These are phyloP conservation scores for Cryptosporidium muris DNA, from an alignment of 169 alveolate genomes.

Conservation along the genomic window DNA sequence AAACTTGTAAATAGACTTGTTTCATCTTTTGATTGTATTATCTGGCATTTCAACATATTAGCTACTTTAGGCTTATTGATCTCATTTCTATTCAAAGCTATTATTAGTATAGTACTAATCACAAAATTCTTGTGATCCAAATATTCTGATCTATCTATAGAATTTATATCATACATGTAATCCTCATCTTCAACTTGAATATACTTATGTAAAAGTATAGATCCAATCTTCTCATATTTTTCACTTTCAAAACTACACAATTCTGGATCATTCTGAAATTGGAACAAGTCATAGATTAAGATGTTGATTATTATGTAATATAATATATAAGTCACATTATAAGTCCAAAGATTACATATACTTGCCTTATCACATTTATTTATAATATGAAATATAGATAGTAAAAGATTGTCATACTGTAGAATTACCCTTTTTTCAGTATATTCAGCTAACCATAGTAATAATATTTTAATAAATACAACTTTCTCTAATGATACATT, in stretches of 20 bases:
- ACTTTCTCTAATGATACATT: neutral
- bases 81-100: no score
- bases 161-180: no score
- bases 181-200: no score
- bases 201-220: no score
- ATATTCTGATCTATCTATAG: no score
- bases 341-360: neutral
- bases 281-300: slow-evolving; percentile 3
- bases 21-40: no score
- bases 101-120: no score
- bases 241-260: slow-evolving; percentile 13
- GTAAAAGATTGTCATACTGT: slow-evolving; percentile 20
- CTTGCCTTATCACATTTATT: neutral
- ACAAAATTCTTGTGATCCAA: no score
- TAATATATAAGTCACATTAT: slow-evolving; percentile 9
- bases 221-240: slow-evolving; percentile 11
- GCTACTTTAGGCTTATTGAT: no score
- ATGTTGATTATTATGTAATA: slow-evolving; percentile 3
- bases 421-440: neutral
- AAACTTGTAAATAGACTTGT: no score
- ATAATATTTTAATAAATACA: slow-evolving; percentile 22
- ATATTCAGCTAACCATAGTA: slow-evolving; percentile 24
- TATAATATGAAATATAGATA: slow-evolving; percentile 1
- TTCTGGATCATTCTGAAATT: neutral
- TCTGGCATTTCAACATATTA: no score